A percentile compares a stretch with the other conserved stretches of the same genome.
phyloP scores from a whole-genome alignment of 441 rosid genomes.

The Capsella rubella region DNA sequence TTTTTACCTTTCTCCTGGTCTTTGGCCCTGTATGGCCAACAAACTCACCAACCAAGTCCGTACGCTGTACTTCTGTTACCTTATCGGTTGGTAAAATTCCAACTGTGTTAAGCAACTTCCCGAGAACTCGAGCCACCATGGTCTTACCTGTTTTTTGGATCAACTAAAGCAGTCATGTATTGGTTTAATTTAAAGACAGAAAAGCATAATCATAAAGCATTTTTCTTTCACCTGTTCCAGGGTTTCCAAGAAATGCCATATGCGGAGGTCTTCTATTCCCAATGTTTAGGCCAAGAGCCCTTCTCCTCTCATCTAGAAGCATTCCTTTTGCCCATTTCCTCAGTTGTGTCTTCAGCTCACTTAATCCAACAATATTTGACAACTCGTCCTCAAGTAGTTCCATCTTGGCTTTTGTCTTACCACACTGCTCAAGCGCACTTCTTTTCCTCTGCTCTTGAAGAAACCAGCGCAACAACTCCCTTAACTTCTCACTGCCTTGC shows the following conservation, averaged over 20 bases:
- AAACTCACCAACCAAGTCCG: conserved; percentile 98
- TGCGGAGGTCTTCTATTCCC: conserved; percentile 90
- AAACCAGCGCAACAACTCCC: conserved; percentile 60
- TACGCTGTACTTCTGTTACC: conserved; percentile 96
- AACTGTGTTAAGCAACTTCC: conserved; percentile 85
- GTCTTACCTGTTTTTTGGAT: conserved; percentile 71
- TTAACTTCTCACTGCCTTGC: conserved; percentile 74
- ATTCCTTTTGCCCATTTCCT: conserved; percentile 97
- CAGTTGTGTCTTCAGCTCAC: conserved; percentile 83
- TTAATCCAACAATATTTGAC: conserved; percentile 72
- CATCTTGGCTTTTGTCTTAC: conserved; percentile 86
- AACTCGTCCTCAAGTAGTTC: conserved; percentile 84
- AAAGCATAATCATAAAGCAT: not conserved
- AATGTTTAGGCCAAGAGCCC: conserved; percentile 88
- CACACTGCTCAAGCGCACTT: conserved; percentile 82
- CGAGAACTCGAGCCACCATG: conserved; percentile 95
- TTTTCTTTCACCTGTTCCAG: conserved; percentile 81
- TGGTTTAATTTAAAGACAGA: not conserved
- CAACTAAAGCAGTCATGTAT: conserved; percentile 19
- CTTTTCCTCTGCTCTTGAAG: conserved; percentile 83
- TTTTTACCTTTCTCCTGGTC: conserved; percentile 84
- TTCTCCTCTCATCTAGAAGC: conserved; percentile 97
- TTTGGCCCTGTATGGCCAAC: conserved; percentile 99
- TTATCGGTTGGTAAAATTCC: conserved; percentile 89
- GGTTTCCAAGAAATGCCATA: conserved; percentile 99